phyloP scores from a whole-genome alignment of 768 basidiomycete genomes.

The Amanita muscaria region DNA sequence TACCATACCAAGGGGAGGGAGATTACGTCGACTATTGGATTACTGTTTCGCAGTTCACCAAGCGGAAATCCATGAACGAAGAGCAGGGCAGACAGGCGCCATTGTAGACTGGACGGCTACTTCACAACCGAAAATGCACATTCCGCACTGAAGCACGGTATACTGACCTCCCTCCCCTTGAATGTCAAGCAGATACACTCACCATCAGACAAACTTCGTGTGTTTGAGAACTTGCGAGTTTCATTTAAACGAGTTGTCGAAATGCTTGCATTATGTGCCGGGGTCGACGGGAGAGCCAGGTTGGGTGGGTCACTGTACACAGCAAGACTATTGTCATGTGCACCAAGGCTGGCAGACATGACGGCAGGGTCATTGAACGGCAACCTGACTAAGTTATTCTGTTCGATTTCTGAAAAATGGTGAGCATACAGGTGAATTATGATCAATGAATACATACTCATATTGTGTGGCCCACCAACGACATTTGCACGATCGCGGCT shows the following conservation, averaged over 20 bases:
- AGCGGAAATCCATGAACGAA: constrained; percentile 32
- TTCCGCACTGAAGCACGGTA: constrained; percentile 89
- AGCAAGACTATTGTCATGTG: constrained; percentile 22
- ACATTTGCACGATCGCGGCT: constrained; percentile 49
- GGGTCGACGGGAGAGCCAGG: constrained; percentile 35
- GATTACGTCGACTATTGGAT: constrained; percentile 22
- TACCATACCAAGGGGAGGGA: constrained; percentile 42
- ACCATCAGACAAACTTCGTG: constrained; percentile 45
- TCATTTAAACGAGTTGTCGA: constrained; percentile 15
- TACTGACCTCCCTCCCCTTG: constrained; percentile 80
- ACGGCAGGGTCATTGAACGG: constrained; percentile 72
- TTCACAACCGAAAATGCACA: constrained; percentile 66
- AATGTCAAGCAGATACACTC: constrained; percentile 47
- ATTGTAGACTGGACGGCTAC: constrained; percentile 30
- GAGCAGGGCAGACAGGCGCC: constrained; percentile 22
- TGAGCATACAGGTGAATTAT: not conserved
- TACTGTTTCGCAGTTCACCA: constrained; percentile 23
- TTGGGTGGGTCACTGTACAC: constrained; percentile 63
- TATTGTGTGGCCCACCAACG: constrained; percentile 20
- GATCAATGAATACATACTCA: constrained; percentile 14
- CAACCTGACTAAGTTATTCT: constrained; percentile 19
- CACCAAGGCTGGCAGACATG: constrained; percentile 63
- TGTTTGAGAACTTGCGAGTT: constrained; percentile 15
- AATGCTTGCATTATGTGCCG: constrained; percentile 17
- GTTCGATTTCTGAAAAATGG: not conserved